A percentile compares a stretch with the other conserved stretches of the same genome.
Conservation (phyloP, 148 eudicot genomes). For the Rhododendron mucronatum region DNA sequence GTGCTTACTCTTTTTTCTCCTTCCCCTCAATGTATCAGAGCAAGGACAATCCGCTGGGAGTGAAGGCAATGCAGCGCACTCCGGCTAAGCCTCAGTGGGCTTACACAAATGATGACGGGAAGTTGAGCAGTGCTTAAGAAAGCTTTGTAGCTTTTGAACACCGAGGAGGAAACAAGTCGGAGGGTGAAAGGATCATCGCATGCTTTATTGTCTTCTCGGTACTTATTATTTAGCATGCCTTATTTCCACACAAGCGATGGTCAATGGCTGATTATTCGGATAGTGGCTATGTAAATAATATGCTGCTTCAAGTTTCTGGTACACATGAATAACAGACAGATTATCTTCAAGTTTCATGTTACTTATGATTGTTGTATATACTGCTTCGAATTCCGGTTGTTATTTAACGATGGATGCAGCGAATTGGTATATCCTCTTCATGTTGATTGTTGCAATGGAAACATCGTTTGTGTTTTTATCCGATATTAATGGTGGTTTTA, state of each 20-base stretch:
- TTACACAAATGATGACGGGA: background rate
- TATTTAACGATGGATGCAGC: background rate
- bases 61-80: slow-evolving; percentile 11
- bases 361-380: background rate
- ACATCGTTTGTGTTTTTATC: background rate
- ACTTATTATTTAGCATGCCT: background rate
- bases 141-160: slow-evolving; percentile 5
- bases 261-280: background rate
- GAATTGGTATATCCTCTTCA: background rate
- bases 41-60: slow-evolving; percentile 13
- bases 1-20: background rate
- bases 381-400: background rate
- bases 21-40: background rate
- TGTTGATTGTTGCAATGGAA: background rate
- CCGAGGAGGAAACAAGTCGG: background rate
- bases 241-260: background rate
- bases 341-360: background rate
- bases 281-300: background rate
- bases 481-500: background rate
- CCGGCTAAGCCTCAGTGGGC: slow-evolving; percentile 9
- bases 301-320: slow-evolving; percentile 1
- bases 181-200: background rate
- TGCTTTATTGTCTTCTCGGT: background rate
- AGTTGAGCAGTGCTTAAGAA: slow-evolving; percentile 1
- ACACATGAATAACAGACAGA: background rate